Percentiles rank a stretch among this genome's conserved stretches.
phyloP scores from a whole-genome alignment of 495 filamentous ascomycete genomes.

The Hyaloscypha variabilis region DNA sequence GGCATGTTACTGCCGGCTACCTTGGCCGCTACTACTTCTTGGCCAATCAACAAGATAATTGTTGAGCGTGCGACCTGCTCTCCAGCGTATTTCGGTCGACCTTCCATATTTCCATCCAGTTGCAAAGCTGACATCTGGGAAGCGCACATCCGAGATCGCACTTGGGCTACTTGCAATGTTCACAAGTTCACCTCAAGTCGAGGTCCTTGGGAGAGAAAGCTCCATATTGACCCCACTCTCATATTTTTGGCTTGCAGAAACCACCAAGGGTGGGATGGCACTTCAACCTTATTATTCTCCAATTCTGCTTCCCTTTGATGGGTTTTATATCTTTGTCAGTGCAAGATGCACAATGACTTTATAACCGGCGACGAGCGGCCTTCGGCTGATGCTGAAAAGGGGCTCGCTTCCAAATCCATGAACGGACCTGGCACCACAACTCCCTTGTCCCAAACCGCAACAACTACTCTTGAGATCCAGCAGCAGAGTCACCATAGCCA shows the following conservation, averaged over 20 bases:
- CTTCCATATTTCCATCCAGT: background rate
- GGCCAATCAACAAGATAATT: background rate
- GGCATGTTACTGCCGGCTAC: background rate
- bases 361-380: background rate
- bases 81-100: background rate
- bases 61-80: background rate
- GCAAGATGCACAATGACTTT: constrained; percentile 1
- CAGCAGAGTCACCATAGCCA: background rate
- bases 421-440: background rate
- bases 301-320: background rate
- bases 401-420: constrained; percentile 3
- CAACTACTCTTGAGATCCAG: background rate
- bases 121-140: background rate
- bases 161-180: background rate
- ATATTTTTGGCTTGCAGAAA: background rate
- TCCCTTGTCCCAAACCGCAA: background rate
- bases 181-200: background rate
- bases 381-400: constrained; percentile 18
- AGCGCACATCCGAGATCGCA: background rate
- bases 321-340: background rate
- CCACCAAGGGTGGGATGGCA: constrained; percentile 2
- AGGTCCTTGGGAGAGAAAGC: background rate
- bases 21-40: background rate
- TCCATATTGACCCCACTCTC: background rate
- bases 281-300: background rate